Conservation (phyloP, 805 yeast genomes). For the Saturnispora halmiae region DNA sequence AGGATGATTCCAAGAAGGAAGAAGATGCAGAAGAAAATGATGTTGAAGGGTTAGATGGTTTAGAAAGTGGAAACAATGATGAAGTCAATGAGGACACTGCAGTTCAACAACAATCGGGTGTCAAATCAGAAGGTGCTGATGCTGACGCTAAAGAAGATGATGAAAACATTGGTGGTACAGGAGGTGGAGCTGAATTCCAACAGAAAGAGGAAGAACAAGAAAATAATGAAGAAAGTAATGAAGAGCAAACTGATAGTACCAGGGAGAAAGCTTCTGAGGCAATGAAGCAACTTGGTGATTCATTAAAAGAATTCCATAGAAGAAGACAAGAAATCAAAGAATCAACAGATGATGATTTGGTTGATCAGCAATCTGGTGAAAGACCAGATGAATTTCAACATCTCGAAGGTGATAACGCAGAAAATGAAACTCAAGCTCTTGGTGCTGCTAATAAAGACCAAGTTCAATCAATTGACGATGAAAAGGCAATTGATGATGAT, state of each 20-base stretch:
- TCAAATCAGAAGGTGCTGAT: constrained; percentile 31
- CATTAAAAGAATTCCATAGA: constrained; percentile 83
- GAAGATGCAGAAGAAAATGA: constrained; percentile 25
- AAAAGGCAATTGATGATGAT: constrained; percentile 74
- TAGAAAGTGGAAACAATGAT: constrained; percentile 29
- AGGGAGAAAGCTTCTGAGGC: constrained; percentile 67
- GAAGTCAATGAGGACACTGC: constrained; percentile 29
- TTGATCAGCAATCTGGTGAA: constrained; percentile 48
- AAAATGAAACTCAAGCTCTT: constrained; percentile 79
- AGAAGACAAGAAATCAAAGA: constrained; percentile 83
- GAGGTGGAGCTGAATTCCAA: constrained; percentile 33
- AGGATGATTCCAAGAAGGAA: constrained; percentile 25
- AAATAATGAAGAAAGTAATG: constrained; percentile 36
- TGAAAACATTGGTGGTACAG: constrained; percentile 61
- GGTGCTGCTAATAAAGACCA: constrained; percentile 84
- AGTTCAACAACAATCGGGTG: constrained; percentile 27
- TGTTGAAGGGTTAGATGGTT: constrained; percentile 24
- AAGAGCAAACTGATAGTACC: constrained; percentile 45
- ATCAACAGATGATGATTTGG: constrained; percentile 44
- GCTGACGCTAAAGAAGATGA: constrained; percentile 34
- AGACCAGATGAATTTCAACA: constrained; percentile 84
- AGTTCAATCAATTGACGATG: constrained; percentile 65
- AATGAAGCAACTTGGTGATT: constrained; percentile 82
- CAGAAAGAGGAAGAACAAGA: constrained; percentile 36
- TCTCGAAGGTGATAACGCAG: constrained; percentile 69